These are phyloP conservation scores for Kluyveromyces lactis DNA, from an alignment of 805 yeast species.

Conservation along the genomic window DNA sequence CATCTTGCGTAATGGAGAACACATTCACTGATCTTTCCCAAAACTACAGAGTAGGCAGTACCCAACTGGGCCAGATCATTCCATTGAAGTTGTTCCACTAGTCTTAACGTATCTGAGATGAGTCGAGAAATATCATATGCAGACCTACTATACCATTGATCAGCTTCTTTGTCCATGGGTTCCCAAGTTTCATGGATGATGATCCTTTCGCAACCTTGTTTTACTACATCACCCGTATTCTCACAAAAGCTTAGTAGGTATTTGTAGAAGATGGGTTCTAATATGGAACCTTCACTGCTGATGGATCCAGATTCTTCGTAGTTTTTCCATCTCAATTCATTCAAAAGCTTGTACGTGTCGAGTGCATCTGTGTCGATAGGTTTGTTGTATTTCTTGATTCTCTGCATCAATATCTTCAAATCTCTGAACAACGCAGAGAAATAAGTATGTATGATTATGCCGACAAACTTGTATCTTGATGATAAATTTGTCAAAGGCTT, in stretches of 20 bases:
- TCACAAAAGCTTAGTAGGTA: slow-evolving; percentile 36
- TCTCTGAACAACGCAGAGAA: slow-evolving; percentile 48
- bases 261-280: slow-evolving; percentile 49
- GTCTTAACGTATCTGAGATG: slow-evolving; percentile 46
- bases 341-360: slow-evolving; percentile 45
- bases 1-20: slow-evolving; percentile 42
- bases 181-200: slow-evolving; percentile 49
- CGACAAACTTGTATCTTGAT: not conserved
- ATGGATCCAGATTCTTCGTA: slow-evolving; percentile 9
- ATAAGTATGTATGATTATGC: slow-evolving; percentile 36
- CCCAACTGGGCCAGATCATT: slow-evolving; percentile 53
- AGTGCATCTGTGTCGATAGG: slow-evolving; percentile 47
- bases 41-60: slow-evolving; percentile 47
- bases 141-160: slow-evolving; percentile 44
- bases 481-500: slow-evolving; percentile 34
- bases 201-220: slow-evolving; percentile 44
- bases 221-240: slow-evolving; percentile 38
- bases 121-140: slow-evolving; percentile 61
- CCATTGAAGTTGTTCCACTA: slow-evolving; percentile 64
- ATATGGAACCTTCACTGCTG: slow-evolving; percentile 34
- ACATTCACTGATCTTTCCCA: slow-evolving; percentile 57
- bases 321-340: slow-evolving; percentile 48
- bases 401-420: slow-evolving; percentile 40
- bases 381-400: slow-evolving; percentile 35
- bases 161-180: slow-evolving; percentile 39